A percentile compares a stretch with the other conserved stretches of the same genome.
Evolutionary conservation across 2,329 filamentous ascomycete genomes (phyloP).

Genomic region (Thielaviopsis populi): DNA sequence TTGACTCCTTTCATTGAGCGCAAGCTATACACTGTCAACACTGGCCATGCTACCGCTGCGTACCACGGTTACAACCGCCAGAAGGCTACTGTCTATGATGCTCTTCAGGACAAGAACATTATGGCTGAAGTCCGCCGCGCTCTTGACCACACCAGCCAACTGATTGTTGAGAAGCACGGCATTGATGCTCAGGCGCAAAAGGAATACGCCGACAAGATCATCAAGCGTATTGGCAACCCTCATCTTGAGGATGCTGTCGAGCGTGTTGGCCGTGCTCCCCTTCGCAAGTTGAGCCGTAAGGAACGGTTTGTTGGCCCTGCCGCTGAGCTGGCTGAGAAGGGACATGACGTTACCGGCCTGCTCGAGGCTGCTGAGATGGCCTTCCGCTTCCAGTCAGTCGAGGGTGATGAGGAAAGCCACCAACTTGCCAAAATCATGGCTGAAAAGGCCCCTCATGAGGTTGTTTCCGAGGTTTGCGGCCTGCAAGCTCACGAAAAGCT

Average conservation of each 20-base stretch:
- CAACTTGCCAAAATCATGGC: slow-evolving; percentile 79
- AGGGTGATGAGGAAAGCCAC: slow-evolving; percentile 76
- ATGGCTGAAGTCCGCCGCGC: slow-evolving; percentile 63
- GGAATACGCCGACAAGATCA: slow-evolving; percentile 81
- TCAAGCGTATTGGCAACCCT: slow-evolving; percentile 84
- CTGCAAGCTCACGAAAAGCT: slow-evolving; percentile 64
- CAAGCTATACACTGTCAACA: slow-evolving; percentile 99
- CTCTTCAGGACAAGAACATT: slow-evolving; percentile 51
- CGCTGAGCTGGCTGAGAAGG: slow-evolving; percentile 71
- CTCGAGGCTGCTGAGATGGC: slow-evolving; percentile 79
- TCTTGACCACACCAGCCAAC: slow-evolving; percentile 67
- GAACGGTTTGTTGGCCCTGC: slow-evolving; percentile 93
- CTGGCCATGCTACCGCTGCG: slow-evolving; percentile 84
- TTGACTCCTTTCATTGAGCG: slow-evolving; percentile 94
- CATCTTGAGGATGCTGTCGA: slow-evolving; percentile 84
- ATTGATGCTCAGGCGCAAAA: slow-evolving; percentile 63
- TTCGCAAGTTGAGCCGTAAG: slow-evolving; percentile 86
- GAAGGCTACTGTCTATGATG: slow-evolving; percentile 76
- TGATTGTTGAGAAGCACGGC: slow-evolving; percentile 77
- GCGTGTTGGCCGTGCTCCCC: slow-evolving; percentile 84
- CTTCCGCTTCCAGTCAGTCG: slow-evolving; percentile 87
- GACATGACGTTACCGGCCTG: slow-evolving; percentile 55
- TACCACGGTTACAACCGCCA: slow-evolving; percentile 85
- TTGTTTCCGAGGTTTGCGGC: slow-evolving; percentile 68
- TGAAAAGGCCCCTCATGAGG: slow-evolving; percentile 53